Base-by-base conservation (phyloP, 202 grass and related monocot genomes). In the Dendrocalamus latiflorus region DNA sequence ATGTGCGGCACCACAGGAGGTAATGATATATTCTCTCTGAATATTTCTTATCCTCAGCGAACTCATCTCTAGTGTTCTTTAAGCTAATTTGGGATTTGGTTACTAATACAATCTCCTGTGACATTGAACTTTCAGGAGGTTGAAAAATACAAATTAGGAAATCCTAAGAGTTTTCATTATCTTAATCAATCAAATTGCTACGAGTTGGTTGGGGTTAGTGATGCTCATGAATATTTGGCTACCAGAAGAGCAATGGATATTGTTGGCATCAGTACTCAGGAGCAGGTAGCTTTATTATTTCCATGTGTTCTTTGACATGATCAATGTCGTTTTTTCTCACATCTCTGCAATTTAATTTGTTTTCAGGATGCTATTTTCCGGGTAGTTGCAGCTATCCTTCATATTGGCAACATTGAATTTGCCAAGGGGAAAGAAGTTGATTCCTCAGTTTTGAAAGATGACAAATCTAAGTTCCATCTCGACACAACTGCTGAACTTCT, bases 171-270 rank as follows among this genome's bases (percentile, higher is more conserved):
- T 49, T 96, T 91, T 91, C 86, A 96, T 85, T 96, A 96, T 87
- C 83, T 96, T 71, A 96, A 96, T 88, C 89, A 96, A 89, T 93
- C 93, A 83, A 93, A 91, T 79, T 96, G 93, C 81, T 96, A 93
- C 11, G 93, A 96, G 42, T 87, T 96, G 59, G 90, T 93, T 89
- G 90, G 93, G 24, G 64, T 96, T 78, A 96, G 91, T 45, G 93
- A 96, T 77, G 90, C 93, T 60, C 86, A 88, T 68, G 93, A 96
- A 73, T 96, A 96, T 60, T 90, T 93, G 62, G 90, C 88, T 65
- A 96, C 93, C n/a, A 87, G 90, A 84, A 90, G 90, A 93, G 93
- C 93, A 81, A 96, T 96, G 93, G 93, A 96, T 76, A 84, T 96
- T 85, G 90, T 96, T 70, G 93, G 93, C 68, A 93, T 96, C 7